phyloP scores from a whole-genome alignment of 106 monocot species.

The Dioscorea alata region DNA sequence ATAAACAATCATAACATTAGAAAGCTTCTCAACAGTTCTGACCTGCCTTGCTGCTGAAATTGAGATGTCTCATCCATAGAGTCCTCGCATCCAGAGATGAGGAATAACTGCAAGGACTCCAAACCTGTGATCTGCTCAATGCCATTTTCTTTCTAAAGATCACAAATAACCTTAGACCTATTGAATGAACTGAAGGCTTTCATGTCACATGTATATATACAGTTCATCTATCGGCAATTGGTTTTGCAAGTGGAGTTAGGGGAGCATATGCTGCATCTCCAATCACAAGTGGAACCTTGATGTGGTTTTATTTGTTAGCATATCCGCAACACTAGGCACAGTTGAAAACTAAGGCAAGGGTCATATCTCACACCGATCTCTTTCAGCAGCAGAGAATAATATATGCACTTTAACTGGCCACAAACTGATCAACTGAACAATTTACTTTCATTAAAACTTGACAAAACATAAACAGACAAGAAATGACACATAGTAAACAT shows the following conservation, averaged over 20 bases:
- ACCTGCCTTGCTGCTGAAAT: conserved; percentile 19
- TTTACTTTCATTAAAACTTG: too few species aligned
- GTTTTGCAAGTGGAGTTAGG: conserved; percentile 20
- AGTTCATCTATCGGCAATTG: conserved; percentile 11
- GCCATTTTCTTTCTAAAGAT: conserved; percentile 21
- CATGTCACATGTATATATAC: conserved; percentile 22
- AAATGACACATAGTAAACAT: too few species aligned
- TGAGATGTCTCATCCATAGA: conserved; percentile 4
- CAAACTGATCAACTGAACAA: too few species aligned
- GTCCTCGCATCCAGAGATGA: conserved; percentile 2
- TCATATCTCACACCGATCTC: too few species aligned
- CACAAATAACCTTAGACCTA: not conserved
- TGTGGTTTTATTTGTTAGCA: not conserved
- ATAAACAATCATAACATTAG: too few species aligned
- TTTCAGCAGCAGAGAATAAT: too few species aligned
- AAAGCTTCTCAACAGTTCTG: not conserved
- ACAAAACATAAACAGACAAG: too few species aligned
- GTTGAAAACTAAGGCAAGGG: too few species aligned
- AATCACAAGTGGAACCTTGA: conserved; percentile 4
- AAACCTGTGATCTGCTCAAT: conserved; percentile 10
- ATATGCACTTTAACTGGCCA: too few species aligned
- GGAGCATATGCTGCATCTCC: conserved; percentile 6
- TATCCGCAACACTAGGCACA: too few species aligned
- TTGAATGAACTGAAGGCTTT: not conserved
- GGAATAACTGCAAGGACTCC: conserved; percentile 9